A percentile compares a stretch with the other conserved stretches of the same genome.
Conservation (phyloP, 2,329 filamentous ascomycete genomes). For the Fusarium sororula region DNA sequence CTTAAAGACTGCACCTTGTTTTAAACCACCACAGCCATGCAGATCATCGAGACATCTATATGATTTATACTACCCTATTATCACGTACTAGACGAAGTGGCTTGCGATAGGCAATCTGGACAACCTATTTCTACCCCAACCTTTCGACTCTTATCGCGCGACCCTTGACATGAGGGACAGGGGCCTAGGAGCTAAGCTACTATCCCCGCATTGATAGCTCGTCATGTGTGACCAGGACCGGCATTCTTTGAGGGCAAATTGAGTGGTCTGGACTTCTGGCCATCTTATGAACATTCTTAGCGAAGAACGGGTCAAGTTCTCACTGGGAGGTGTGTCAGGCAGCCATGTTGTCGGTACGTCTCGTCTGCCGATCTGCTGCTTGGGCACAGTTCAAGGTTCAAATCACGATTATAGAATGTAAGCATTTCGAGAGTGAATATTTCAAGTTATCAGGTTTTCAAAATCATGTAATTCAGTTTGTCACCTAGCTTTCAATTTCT, state of each 20-base stretch:
- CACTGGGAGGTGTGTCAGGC: background rate
- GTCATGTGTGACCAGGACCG: background rate
- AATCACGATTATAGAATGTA: background rate
- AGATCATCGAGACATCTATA: background rate
- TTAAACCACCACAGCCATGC: background rate
- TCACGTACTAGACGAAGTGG: background rate
- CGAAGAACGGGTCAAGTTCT: background rate
- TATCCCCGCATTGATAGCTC: background rate
- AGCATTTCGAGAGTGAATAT: no score
- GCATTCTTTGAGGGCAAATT: background rate
- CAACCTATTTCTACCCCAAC: background rate
- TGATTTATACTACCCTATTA: background rate
- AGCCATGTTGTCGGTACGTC: background rate
- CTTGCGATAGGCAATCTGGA: background rate
- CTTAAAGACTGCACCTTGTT: background rate
- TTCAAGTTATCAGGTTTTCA: accelerated
- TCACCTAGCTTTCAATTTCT: background rate
- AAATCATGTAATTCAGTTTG: background rate
- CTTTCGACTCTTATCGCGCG: background rate
- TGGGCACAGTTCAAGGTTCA: background rate
- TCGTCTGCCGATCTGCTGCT: background rate
- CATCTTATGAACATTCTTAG: background rate
- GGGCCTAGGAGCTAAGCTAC: background rate
- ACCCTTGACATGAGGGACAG: background rate
- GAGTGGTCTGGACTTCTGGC: background rate